Base-by-base conservation (phyloP, 139 green algal species). In the Tetratostichococcus sp. region DNA sequence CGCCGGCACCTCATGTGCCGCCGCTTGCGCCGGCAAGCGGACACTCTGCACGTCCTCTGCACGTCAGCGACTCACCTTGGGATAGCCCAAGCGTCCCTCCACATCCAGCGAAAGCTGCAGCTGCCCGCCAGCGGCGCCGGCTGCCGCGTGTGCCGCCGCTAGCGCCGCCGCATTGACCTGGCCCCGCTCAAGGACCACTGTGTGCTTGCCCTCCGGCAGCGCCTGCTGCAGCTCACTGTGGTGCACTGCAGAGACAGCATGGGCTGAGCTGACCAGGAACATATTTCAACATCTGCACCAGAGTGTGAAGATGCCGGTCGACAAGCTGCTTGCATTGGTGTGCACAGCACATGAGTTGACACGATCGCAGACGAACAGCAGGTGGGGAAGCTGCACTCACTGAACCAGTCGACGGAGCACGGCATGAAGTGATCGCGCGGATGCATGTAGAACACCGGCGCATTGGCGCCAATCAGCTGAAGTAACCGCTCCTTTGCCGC, bases 391-490 rank as follows among this genome's bases (percentile, higher is more conserved):
- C n/a, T n/a, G n/a, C 19, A 62, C 50, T 62, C 19, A 62, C 50
- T 58, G 70, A 87, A 87, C 42, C 59, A 83, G 30, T 85, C 79
- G 21, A 67, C 75, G 23, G 59, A 75, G 72, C 82, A 83, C 22
- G 82, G 82, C 50, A 79, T 30, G 72, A 66, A 86, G 31, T n/a
- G 43, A 62, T 86, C 82, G 16, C n/a, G 26, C 22, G 76, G 75
- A 35, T 86, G 67, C 67, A 71, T 22, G 67, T 43, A 35, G 14
- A 71, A 23, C 23, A 71, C 32, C 23, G 67, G 67, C 32, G 67
- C 67, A 71, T 71, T 71, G 5, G 32, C 67, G 4, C 31, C 67
- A 4, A 71, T 28, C 14, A 71, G 31, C 32, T 71, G 6, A 1
- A 32, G 33, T 4, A 71, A 8, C 31, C 67, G 31, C 17, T 22